A percentile compares a stretch with the other conserved stretches of the same genome.
phyloP scores from a whole-genome alignment of 116 monocot species.

The Posidonia oceanica region DNA sequence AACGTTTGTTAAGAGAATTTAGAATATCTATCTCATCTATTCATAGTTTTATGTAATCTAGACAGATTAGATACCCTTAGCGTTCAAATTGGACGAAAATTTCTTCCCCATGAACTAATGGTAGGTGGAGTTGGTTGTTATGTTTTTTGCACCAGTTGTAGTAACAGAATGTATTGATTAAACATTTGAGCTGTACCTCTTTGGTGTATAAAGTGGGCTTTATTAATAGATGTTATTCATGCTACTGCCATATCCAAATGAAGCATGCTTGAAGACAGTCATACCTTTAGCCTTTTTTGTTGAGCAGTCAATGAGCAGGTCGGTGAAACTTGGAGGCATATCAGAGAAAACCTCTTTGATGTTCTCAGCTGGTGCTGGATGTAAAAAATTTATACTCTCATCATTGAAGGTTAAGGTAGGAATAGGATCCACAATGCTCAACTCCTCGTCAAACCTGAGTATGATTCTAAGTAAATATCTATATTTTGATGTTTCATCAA shows the following conservation, averaged over 20 bases:
- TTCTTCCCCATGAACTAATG: too few species aligned
- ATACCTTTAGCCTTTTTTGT: constrained; percentile 6
- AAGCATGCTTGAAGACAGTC: background rate
- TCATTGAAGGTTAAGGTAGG: background rate
- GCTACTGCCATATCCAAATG: background rate
- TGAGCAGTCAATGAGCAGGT: constrained; percentile 41
- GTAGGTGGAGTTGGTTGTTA: too few species aligned
- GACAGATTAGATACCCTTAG: too few species aligned
- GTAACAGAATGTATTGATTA: too few species aligned
- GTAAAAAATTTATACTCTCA: background rate
- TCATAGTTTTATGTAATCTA: too few species aligned
- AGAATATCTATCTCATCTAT: too few species aligned
- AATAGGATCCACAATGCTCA: background rate
- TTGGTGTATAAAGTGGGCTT: too few species aligned
- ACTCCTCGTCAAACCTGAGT: background rate
- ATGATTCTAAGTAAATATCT: background rate
- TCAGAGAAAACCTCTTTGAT: constrained; percentile 21
- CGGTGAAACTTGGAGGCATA: constrained; percentile 66
- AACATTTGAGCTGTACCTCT: too few species aligned
- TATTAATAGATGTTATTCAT: background rate
- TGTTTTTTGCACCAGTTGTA: too few species aligned
- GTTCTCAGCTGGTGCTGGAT: constrained; percentile 11
- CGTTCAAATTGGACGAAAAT: too few species aligned
- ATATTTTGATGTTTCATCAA: background rate
- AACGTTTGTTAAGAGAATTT: too few species aligned